Conservation (phyloP, 1,139 yeast genomes). For the Hyphopichia khmerensis region DNA sequence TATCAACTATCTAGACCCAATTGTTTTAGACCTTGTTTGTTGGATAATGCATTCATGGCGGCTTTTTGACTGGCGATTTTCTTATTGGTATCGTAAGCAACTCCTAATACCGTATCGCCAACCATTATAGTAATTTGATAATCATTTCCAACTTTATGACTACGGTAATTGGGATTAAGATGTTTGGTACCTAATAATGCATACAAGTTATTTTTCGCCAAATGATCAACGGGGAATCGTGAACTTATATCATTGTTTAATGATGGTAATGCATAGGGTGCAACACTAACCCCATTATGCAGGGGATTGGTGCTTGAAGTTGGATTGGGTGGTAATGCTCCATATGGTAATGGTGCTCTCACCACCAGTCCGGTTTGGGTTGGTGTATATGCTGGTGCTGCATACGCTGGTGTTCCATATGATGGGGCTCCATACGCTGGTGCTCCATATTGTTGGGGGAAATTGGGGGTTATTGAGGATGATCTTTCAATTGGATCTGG, state of each 20-base stretch:
- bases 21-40: conserved; percentile 14
- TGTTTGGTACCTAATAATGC: conserved; percentile 24
- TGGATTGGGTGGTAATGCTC: conserved; percentile 4
- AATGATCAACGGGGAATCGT: conserved; percentile 13
- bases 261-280: conserved; percentile 1
- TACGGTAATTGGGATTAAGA: conserved; percentile 21
- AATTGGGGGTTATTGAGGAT: background rate
- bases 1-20: conserved; percentile 16
- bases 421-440: conserved; percentile 6
- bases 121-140: conserved; percentile 23
- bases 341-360: conserved; percentile 4
- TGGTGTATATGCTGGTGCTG: background rate
- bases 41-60: conserved; percentile 28
- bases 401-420: background rate
- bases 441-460: conserved; percentile 9
- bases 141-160: conserved; percentile 16
- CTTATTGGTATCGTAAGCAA: conserved; percentile 29
- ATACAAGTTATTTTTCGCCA: conserved; percentile 26
- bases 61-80: conserved; percentile 31
- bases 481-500: background rate
- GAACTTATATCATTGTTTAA: conserved; percentile 1
- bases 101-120: conserved; percentile 30
- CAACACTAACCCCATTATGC: background rate
- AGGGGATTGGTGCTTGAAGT: background rate
- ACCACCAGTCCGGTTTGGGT: background rate